These are phyloP conservation scores for Striga hermonthica DNA, from an alignment of 305 asterid genomes.

Conservation along the genomic window DNA sequence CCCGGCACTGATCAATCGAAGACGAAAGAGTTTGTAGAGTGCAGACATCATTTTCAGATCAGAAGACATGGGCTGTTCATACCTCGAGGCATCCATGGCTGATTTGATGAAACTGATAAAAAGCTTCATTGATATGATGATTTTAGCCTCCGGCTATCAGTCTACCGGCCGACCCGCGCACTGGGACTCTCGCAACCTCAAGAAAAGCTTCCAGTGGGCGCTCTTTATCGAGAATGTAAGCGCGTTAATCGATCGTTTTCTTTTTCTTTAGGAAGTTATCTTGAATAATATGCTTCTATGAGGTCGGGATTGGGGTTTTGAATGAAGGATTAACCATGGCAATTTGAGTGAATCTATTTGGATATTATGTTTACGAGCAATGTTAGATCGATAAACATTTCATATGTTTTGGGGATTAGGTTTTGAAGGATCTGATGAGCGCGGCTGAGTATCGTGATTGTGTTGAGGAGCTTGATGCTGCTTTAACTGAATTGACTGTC, in stretches of 20 bases:
- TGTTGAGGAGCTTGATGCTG: slow-evolving; percentile 53
- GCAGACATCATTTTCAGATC: slow-evolving; percentile 5
- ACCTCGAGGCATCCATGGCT: slow-evolving; percentile 44
- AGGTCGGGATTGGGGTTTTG: neutral
- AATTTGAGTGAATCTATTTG: slow-evolving; percentile 1
- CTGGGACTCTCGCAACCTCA: slow-evolving; percentile 65
- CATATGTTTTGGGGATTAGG: slow-evolving; percentile 36
- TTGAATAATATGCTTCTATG: neutral
- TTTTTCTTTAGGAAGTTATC: neutral
- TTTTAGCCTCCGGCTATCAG: slow-evolving; percentile 76
- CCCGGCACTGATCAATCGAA: neutral
- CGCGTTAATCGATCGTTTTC: neutral
- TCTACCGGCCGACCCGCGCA: slow-evolving; percentile 65
- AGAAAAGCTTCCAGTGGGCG: slow-evolving; percentile 65
- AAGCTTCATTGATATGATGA: slow-evolving; percentile 57
- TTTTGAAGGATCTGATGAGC: slow-evolving; percentile 44
- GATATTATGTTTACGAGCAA: neutral
- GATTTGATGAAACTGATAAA: slow-evolving; percentile 52
- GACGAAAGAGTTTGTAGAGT: slow-evolving; percentile 1
- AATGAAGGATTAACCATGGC: neutral
- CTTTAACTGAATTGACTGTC: slow-evolving; percentile 48
- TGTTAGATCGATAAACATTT: slow-evolving; percentile 7
- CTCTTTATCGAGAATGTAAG: slow-evolving; percentile 58
- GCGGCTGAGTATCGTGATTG: slow-evolving; percentile 49
- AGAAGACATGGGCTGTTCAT: slow-evolving; percentile 47